These are phyloP conservation scores for Powellomyces hirtus DNA, from an alignment of 192 early-diverging fungal genomes.

Conservation along the genomic window DNA sequence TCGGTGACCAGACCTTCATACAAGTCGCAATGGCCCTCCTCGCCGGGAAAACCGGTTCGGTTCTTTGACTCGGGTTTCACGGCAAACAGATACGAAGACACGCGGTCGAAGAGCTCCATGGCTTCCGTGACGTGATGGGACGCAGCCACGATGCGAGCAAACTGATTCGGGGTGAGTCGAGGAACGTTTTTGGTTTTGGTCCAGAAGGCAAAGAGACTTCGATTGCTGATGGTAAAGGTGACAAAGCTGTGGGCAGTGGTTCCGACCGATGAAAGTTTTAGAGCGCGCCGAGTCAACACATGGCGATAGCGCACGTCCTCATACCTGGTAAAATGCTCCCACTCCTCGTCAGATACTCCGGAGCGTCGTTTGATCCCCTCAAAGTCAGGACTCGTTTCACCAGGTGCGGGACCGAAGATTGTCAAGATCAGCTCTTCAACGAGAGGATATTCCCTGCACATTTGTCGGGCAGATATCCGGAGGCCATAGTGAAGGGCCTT, in stretches of 20 bases:
- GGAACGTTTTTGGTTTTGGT: background rate
- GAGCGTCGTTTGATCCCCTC: background rate
- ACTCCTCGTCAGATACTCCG: background rate
- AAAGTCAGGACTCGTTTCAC: constrained; percentile 25
- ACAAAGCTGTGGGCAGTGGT: background rate
- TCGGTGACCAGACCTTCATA: background rate
- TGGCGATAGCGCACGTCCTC: too few species aligned
- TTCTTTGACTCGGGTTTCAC: background rate
- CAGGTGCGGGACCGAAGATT: background rate
- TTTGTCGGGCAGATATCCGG: too few species aligned
- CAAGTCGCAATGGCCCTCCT: background rate
- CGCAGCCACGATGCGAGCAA: background rate
- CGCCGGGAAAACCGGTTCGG: background rate
- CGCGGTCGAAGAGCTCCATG: background rate
- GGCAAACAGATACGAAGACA: background rate
- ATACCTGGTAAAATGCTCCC: background rate
- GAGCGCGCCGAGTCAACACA: background rate
- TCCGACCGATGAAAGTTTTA: background rate
- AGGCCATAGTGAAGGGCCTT: too few species aligned
- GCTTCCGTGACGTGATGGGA: background rate
- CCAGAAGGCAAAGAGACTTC: background rate
- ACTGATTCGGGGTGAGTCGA: background rate
- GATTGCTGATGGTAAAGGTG: background rate
- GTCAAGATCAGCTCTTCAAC: too few species aligned
- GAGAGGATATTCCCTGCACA: too few species aligned